A percentile compares a stretch with the other conserved stretches of the same genome.
These are phyloP conservation scores for Boletus coccyginus DNA, from an alignment of 768 basidiomycete genomes.

Conservation along the genomic window DNA sequence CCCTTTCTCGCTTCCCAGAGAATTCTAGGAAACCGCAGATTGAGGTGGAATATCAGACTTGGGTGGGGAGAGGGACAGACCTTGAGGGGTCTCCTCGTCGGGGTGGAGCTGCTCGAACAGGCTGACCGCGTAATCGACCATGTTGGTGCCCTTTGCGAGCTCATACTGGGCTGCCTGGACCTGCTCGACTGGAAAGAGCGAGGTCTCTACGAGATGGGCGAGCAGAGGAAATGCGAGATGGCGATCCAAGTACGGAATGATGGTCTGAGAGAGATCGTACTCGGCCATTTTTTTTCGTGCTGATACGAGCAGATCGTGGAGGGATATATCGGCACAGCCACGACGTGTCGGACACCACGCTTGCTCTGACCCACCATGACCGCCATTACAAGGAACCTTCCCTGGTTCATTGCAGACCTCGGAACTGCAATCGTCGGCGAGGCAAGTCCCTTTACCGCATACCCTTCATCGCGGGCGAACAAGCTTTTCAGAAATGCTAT, in stretches of 20 bases:
- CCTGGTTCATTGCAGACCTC: conserved; percentile 79
- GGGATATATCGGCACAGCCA: conserved; percentile 25
- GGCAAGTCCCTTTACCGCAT: conserved; percentile 38
- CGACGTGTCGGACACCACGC: conserved; percentile 7
- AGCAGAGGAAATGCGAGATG: conserved; percentile 94
- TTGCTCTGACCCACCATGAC: conserved; percentile 48
- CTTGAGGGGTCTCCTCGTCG: conserved; percentile 63
- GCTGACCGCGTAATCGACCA: conserved; percentile 90
- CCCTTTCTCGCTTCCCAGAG: conserved; percentile 74
- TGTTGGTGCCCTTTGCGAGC: conserved; percentile 94
- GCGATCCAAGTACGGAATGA: conserved; percentile 91
- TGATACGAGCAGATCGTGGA: neutral
- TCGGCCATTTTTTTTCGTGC: conserved; percentile 61
- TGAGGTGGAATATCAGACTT: neutral
- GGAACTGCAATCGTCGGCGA: conserved; percentile 80
- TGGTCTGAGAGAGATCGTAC: conserved; percentile 85
- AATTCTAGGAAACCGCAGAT: conserved; percentile 57
- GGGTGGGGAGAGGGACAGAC: conserved; percentile 38
- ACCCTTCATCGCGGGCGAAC: neutral
- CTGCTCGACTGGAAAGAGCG: conserved; percentile 74
- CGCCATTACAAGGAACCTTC: conserved; percentile 77
- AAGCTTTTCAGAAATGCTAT: conserved; percentile 79
- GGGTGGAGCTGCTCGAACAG: conserved; percentile 80
- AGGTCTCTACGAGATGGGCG: conserved; percentile 75
- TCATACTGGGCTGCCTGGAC: conserved; percentile 94